Percentiles rank a stretch among this genome's conserved stretches.
Conservation (phyloP, 345 rosid genomes). For the Trapa bicornis region DNA sequence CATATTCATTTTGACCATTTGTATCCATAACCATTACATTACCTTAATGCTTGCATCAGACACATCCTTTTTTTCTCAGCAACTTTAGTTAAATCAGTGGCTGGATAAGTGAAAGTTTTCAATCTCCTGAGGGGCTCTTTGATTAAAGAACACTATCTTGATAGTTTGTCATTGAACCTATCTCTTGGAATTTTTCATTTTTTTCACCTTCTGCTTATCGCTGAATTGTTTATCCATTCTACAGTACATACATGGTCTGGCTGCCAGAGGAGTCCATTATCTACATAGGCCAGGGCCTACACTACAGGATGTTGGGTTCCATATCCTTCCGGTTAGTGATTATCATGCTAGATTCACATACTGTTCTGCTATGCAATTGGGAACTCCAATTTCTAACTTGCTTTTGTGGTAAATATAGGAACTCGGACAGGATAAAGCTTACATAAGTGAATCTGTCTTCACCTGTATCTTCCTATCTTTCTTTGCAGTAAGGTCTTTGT, state of each 20-base stretch:
- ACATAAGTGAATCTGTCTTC: slow-evolving; percentile 83
- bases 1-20: slow-evolving; percentile 3
- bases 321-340: slow-evolving; percentile 66
- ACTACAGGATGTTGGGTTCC: slow-evolving; percentile 82
- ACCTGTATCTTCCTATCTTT: slow-evolving; percentile 53
- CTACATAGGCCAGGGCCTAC: slow-evolving; percentile 75
- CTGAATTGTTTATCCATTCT: background rate
- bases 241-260: slow-evolving; percentile 90
- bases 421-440: slow-evolving; percentile 87
- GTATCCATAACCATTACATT: background rate
- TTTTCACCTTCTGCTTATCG: background rate
- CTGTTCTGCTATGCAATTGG: background rate
- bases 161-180: background rate
- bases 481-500: slow-evolving; percentile 45
- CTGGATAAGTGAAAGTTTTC: background rate
- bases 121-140: background rate
- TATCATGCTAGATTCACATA: background rate
- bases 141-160: background rate
- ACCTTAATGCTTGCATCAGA: background rate
- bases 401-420: slow-evolving; percentile 36
- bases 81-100: background rate
- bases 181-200: background rate
- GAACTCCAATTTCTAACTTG: background rate
- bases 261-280: slow-evolving; percentile 93
- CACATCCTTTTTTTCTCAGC: background rate